Evolutionary conservation across 75 land plant genomes (phyloP).

Genomic region (Selaginella moellendorffii): DNA sequence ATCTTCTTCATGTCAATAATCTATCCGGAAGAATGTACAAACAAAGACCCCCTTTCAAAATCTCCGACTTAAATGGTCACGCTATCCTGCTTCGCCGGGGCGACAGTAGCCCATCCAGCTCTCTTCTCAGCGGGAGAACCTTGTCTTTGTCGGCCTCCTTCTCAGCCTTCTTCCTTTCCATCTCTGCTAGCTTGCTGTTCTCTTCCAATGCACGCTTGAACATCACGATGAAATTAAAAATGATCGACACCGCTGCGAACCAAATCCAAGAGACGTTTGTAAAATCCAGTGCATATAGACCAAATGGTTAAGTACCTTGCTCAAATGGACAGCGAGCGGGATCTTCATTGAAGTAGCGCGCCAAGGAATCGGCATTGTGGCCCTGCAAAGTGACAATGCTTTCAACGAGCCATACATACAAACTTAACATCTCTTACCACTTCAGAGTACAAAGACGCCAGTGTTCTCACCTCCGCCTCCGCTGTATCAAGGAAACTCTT

Average conservation of each 20-base stretch:
- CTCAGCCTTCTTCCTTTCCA: conserved; percentile 80
- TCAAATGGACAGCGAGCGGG: conserved; percentile 94
- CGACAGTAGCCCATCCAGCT: conserved; percentile 10
- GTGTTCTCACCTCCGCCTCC: conserved; percentile 54
- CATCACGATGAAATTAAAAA: conserved; percentile 63
- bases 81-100: conserved; percentile 15
- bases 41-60: too few relatives aligned
- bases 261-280: conserved; percentile 1
- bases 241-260: conserved; percentile 62
- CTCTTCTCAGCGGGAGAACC: too few relatives aligned
- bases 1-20: too few relatives aligned
- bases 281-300: background rate
- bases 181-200: conserved; percentile 66
- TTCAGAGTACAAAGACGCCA: conserved; percentile 59
- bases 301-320: conserved; percentile 45
- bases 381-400: conserved; percentile 39
- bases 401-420: background rate
- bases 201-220: conserved; percentile 73
- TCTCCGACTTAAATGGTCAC: too few relatives aligned
- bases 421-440: conserved; percentile 43
- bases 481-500: conserved; percentile 64
- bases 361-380: conserved; percentile 84
- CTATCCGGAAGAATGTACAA: too few relatives aligned
- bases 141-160: conserved; percentile 79
- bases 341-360: conserved; percentile 90